Base-by-base conservation (phyloP, 2,329 filamentous ascomycete species). In the Ascochyta pisi region DNA sequence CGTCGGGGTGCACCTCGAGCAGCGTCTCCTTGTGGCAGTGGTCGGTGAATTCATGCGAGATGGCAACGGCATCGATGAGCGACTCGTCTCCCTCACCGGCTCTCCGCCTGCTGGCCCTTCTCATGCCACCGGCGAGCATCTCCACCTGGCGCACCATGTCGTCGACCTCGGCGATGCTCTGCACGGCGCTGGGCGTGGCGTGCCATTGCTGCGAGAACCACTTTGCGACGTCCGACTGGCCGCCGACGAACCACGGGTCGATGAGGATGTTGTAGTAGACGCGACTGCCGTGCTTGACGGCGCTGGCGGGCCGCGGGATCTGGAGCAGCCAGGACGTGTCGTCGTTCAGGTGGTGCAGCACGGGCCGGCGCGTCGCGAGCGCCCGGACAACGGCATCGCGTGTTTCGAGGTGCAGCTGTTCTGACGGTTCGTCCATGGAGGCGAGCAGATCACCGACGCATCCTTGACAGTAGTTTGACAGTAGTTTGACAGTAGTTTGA, bases 141-240 rank as follows among this genome's bases (percentile, higher is more conserved):
- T 88, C 85, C 2, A 84, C 74, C 44, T 82, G 77, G 15, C 73
- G 66, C 16, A 86, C 77, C 24, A 84, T 61, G 2, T 76, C 75
- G 42, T 87, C 82, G 6, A 89, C 76, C 48, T 86, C 84, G 0
- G 71, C 73, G 13, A 89, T 80, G 9, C 77, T 85, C 63, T 81
- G 76, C 12, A 88, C 79, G 12, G 79, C 80, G 47, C 84, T 83
- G 49, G 82, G 70, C 0, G 79, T 78, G 1, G 82, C 79, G 67
- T 89, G 87, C 79, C 82, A 87, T 70, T 89, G 87, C 63, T 84
- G 84, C 45, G 82, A 85, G 70, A 89, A 89, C 83, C 86, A 89
- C 40, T 76, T 74, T 2, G 84, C 84, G 9, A 88, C 82, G 67
- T 89, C 87, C 54, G 79, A 83, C 71, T 89, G 86, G 0, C 83